Percentiles rank a stretch among this genome's conserved stretches.
Evolutionary conservation across 2,329 filamentous ascomycete genomes (phyloP).

Genomic region (Paraphaeosphaeria minitans): DNA sequence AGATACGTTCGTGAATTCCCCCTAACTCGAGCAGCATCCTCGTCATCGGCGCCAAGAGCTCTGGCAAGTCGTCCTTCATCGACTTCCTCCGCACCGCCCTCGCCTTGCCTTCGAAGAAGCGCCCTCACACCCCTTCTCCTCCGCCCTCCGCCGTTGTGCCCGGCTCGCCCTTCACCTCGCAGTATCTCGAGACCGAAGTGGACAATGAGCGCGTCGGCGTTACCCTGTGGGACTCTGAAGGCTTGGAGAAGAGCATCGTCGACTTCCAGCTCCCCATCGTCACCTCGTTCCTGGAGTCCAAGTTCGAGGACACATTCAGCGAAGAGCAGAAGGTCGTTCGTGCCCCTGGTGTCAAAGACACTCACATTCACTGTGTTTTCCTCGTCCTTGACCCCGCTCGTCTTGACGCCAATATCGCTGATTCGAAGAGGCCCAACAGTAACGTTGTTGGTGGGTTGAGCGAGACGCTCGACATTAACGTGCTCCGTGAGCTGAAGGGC

Average conservation of each 20-base stretch:
- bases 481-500: constrained; percentile 83
- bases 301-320: constrained; percentile 96
- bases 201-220: constrained; percentile 89
- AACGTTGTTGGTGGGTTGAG: constrained; percentile 73
- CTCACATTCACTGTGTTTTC: constrained; percentile 96
- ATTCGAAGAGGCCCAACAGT: constrained; percentile 63
- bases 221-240: constrained; percentile 95
- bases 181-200: constrained; percentile 93
- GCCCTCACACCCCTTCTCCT: constrained; percentile 51
- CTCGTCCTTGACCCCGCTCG: constrained; percentile 85
- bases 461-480: constrained; percentile 86
- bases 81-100: constrained; percentile 91
- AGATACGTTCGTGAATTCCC: neutral
- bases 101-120: constrained; percentile 80
- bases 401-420: constrained; percentile 77
- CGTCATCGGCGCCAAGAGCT: constrained; percentile 82
- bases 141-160: constrained; percentile 54
- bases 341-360: constrained; percentile 90
- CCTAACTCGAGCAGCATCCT: constrained; percentile 68
- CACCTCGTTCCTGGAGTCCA: constrained; percentile 90
- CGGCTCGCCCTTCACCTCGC: constrained; percentile 71
- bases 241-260: constrained; percentile 91
- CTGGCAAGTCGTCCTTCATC: constrained; percentile 95
- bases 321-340: constrained; percentile 98
- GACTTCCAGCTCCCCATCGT: constrained; percentile 94